These are phyloP conservation scores for Cairneyella variabilis DNA, from an alignment of 495 filamentous ascomycete genomes.

Conservation along the genomic window DNA sequence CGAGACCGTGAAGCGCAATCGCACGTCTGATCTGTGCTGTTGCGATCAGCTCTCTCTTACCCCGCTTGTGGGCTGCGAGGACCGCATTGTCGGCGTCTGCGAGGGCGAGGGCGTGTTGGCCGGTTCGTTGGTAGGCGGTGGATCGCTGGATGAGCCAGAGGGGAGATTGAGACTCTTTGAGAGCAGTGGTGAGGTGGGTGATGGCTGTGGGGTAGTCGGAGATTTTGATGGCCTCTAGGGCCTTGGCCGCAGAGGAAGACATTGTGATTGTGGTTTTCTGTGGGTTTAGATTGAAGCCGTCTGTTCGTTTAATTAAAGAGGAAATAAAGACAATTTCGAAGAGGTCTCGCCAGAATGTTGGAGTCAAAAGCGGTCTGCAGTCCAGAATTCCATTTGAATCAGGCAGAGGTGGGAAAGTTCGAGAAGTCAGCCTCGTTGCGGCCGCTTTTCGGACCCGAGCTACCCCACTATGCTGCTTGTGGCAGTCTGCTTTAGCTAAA, in stretches of 20 bases:
- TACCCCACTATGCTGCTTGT: too few relatives aligned
- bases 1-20: slow-evolving; percentile 66
- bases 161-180: slow-evolving; percentile 60
- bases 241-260: slow-evolving; percentile 43
- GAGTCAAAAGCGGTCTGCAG: too few relatives aligned
- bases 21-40: slow-evolving; percentile 78
- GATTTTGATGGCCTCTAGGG: slow-evolving; percentile 58
- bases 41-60: slow-evolving; percentile 74
- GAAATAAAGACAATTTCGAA: too few relatives aligned
- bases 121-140: slow-evolving; percentile 68
- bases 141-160: slow-evolving; percentile 86
- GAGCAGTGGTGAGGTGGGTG: slow-evolving; percentile 69
- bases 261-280: background rate
- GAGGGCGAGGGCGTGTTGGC: slow-evolving; percentile 53
- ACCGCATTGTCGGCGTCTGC: slow-evolving; percentile 79
- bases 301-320: too few relatives aligned
- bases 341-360: too few relatives aligned
- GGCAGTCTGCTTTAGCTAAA: too few relatives aligned
- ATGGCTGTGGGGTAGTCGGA: slow-evolving; percentile 67
- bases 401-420: too few relatives aligned
- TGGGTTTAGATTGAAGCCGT: too few relatives aligned
- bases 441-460: too few relatives aligned
- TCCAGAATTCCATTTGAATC: too few relatives aligned
- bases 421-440: too few relatives aligned
- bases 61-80: slow-evolving; percentile 63